Evolutionary conservation across 2,329 filamentous ascomycete genomes (phyloP), one percentile per base, ranked within the genome.

Genomic region (Pseudogymnoascus sp.): DNA sequence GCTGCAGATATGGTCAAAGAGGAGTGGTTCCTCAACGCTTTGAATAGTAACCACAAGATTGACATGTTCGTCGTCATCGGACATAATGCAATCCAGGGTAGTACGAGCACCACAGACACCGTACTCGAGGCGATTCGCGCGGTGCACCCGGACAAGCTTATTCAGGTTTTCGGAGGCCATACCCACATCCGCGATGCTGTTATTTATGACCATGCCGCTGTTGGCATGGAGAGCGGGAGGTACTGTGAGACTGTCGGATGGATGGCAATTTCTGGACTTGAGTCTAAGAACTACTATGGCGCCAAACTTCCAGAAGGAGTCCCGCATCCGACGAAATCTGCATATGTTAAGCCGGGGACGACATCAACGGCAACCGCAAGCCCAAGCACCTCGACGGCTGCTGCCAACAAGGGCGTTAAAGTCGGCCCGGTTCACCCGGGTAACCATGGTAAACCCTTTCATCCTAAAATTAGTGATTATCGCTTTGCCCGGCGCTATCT

Each of bases 231-330:
- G 41, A 95, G 90, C 69, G 93, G 93, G 3, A 84, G 93, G 0
- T 98, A 97, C 75, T 89, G 97, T 80, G 93, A 98, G 78, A 97
- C 93, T 0, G 88, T 98, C 60, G 93, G 93, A 1, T 98, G 95
- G 83, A 86, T 95, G 84, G 96, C 92, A 0, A 86, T 97, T 53
- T 82, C 88, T 63, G 91, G 91, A 8, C 69, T 74, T 4, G 80
- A 72, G 19, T 70, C 70, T 1, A 65, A 65, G 19, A 67, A 65
- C 12, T 70, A 66, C 64, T 70, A 63, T 10, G 70, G 68, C 11
- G 64, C 68, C 19, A 62, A 59, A 26, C 24, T 64, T 7, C 70
- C 70, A 24, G 62, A 61, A 14, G 70, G 70, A 11, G 70, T 71
- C 12, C 70, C 72, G 59, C 68, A 69, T 37, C 68, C 66, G 61